A percentile compares a stretch with the other conserved stretches of the same genome.
phyloP scores from a whole-genome alignment of 176 grass and related monocot genomes.

The Oryza meridionalis region DNA sequence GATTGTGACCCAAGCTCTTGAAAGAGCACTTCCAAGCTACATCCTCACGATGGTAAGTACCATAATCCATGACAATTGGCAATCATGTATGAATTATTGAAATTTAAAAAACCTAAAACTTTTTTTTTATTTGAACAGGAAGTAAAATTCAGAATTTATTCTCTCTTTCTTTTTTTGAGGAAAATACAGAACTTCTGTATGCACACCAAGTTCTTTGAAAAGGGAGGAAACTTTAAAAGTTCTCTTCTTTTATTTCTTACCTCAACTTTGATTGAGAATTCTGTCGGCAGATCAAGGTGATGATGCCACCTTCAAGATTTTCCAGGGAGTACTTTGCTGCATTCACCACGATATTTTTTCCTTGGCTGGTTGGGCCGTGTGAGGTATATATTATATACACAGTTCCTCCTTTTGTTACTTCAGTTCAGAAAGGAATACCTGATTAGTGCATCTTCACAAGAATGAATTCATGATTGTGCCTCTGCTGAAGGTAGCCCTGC shows the following conservation, averaged over 20 bases:
- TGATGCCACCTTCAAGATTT: slow-evolving; percentile 81
- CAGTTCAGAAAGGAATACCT: slow-evolving; percentile 9
- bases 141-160: background rate
- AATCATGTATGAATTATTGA: background rate
- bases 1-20: slow-evolving; percentile 60
- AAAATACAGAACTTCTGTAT: background rate
- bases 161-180: background rate
- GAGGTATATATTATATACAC: slow-evolving; percentile 62
- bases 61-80: background rate
- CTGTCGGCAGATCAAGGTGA: slow-evolving; percentile 69
- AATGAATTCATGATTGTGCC: slow-evolving; percentile 14
- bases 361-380: slow-evolving; percentile 88
- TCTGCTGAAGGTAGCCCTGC: background rate
- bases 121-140: background rate
- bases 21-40: slow-evolving; percentile 62
- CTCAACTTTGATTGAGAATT: slow-evolving; percentile 22
- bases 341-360: slow-evolving; percentile 88
- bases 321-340: slow-evolving; percentile 74
- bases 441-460: slow-evolving; percentile 22
- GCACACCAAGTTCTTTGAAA: background rate
- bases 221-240: background rate
- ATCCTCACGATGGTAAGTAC: slow-evolving; percentile 75
- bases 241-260: background rate
- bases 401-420: background rate
- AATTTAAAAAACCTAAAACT: background rate